Conservation (phyloP, 1,284 basidiomycete genomes). For the Pseudozyma thailandica region DNA sequence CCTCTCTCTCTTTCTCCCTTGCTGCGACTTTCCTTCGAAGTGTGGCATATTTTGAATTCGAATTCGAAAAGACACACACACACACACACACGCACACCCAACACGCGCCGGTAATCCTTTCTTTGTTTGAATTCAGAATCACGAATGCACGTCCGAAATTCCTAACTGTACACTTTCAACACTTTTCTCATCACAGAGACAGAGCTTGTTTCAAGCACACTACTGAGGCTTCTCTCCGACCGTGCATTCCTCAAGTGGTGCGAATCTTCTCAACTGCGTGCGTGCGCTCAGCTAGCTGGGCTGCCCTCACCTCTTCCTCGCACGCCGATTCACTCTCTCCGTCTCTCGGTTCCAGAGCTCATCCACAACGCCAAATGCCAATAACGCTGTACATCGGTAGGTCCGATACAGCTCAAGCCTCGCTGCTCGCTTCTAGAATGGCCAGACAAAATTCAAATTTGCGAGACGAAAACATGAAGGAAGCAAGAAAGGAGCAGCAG, state of each 20-base stretch:
- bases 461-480: not conserved
- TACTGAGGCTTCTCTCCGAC: no score
- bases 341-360: not conserved
- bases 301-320: not conserved
- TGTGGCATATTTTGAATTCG: not conserved
- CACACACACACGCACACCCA: no score
- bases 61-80: not conserved
- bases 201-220: no score
- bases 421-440: no score
- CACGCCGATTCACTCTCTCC: not conserved
- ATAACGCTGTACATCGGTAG: no score
- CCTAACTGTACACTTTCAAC: not conserved
- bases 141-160: not conserved
- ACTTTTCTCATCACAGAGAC: no score
- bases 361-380: not conserved
- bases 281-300: not conserved
- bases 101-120: no score
- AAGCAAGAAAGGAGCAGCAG: not conserved
- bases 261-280: not conserved
- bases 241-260: not conserved
- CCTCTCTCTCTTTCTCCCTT: conserved; percentile 8
- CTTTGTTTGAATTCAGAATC: not conserved
- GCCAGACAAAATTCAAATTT: not conserved
- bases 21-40: not conserved
- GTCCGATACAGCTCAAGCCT: no score